Conservation (phyloP, 192 early-diverging fungal genomes). For the Radiomyces spectabilis region DNA sequence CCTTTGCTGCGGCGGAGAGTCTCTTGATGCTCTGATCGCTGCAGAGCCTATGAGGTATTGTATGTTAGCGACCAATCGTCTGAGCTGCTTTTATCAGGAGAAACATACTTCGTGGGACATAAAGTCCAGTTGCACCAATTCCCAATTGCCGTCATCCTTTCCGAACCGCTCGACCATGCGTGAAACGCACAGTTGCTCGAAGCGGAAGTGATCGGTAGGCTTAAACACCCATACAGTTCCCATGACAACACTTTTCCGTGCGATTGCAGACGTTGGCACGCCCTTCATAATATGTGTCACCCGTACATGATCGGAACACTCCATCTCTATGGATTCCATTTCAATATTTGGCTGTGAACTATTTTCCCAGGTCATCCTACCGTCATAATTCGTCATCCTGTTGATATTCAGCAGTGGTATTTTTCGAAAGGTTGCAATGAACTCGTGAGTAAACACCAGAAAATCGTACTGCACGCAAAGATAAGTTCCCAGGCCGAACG, state of each 20-base stretch:
- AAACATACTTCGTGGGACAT: slow-evolving; percentile 13
- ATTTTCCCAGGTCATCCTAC: neutral
- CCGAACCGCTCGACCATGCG: slow-evolving; percentile 89
- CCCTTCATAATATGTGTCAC: slow-evolving; percentile 32
- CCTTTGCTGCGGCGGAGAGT: too few species aligned
- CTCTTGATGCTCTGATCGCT: neutral
- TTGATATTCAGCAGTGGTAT: slow-evolving; percentile 44
- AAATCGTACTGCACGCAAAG: slow-evolving; percentile 88
- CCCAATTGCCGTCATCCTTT: slow-evolving; percentile 71
- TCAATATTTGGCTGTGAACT: neutral
- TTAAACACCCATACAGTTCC: slow-evolving; percentile 87
- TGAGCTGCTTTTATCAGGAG: neutral
- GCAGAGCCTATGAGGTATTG: neutral
- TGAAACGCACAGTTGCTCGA: slow-evolving; percentile 67
- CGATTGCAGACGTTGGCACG: slow-evolving; percentile 70
- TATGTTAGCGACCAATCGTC: neutral
- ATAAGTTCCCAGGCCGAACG: slow-evolving; percentile 81
- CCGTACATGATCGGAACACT: neutral
- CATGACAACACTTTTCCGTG: slow-evolving; percentile 81
- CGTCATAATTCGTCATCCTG: slow-evolving; percentile 1
- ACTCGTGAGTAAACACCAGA: slow-evolving; percentile 92
- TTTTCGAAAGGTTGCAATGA: slow-evolving; percentile 76
- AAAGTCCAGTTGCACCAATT: slow-evolving; percentile 58
- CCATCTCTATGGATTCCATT: neutral
- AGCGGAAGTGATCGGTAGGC: slow-evolving; percentile 46